These are phyloP conservation scores for Pseudofabraea citricarpa DNA, from an alignment of 2,329 filamentous ascomycete species.

Conservation along the genomic window DNA sequence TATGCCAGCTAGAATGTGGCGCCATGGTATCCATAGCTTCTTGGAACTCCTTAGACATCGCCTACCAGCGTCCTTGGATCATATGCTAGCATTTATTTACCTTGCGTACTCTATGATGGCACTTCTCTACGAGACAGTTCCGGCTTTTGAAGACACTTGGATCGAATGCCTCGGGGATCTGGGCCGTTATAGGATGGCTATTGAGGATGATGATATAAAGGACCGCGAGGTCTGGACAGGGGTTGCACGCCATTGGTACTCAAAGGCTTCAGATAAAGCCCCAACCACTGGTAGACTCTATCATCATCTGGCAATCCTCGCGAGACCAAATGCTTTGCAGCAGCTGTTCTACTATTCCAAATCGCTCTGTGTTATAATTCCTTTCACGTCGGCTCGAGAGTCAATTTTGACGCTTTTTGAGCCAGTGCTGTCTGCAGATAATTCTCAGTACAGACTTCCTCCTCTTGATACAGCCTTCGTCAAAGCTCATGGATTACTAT, in stretches of 20 bases:
- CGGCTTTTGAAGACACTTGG: constrained; percentile 81
- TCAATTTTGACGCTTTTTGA: constrained; percentile 64
- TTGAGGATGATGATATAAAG: constrained; percentile 73
- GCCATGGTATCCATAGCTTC: constrained; percentile 80
- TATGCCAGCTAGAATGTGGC: constrained; percentile 94
- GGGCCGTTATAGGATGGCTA: constrained; percentile 77
- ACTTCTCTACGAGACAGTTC: constrained; percentile 78
- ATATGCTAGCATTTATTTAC: constrained; percentile 90
- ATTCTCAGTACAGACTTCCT: constrained; percentile 31
- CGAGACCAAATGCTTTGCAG: constrained; percentile 59
- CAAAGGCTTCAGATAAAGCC: constrained; percentile 64
- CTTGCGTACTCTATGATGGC: constrained; percentile 88
- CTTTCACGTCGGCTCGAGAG: constrained; percentile 60
- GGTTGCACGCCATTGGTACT: constrained; percentile 81
- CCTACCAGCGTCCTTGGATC: constrained; percentile 72
- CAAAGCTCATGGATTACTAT: constrained; percentile 59
- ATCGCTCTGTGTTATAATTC: constrained; percentile 53
- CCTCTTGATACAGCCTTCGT: constrained; percentile 57
- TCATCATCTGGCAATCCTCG: constrained; percentile 79
- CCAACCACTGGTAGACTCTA: constrained; percentile 76
- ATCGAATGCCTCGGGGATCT: constrained; percentile 79
- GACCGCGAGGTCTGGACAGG: constrained; percentile 77
- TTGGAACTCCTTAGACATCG: constrained; percentile 71
- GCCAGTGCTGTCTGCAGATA: constrained; percentile 39
- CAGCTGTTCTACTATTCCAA: constrained; percentile 69